Base-by-base conservation (phyloP, 176 grass and related monocot genomes). In the Raddia guianensis region DNA sequence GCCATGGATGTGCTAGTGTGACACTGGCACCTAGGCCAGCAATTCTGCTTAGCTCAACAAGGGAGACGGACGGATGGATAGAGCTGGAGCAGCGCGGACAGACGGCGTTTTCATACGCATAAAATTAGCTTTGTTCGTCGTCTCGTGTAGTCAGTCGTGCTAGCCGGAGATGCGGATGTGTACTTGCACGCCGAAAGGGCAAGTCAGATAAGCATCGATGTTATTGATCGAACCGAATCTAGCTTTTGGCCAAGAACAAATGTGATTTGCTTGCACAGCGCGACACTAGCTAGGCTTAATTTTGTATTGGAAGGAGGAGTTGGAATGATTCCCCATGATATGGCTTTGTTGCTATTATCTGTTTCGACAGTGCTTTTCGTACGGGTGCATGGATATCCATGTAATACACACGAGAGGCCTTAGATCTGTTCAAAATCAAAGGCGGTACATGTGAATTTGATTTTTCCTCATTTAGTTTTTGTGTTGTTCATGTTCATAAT, bases 11-110 rank as follows among this genome's bases (percentile, higher is more conserved):
- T 37, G 5, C 33, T 66, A 21, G 1, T 55, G 37, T 40, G 37
- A 0, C 37, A 16, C 13, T 68, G 37, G 9, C 37, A 4, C 68
- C 15, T 47, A 37, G 49, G 68, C 48, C 66, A 78, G 66, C 67
- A 71, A 34, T 62, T 60, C n/a, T 61, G 83, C 33, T 53, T 72
- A 46, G 44, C 16, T 44, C 54, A 18, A 65, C 59, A 45, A 12
- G 58, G 56, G 72, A 71, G 56, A 51, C 42, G 43, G 13, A 12
- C 10, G 4, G 14, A 49, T 52, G 47, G 61, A 71, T 1, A 18
- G 20, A 77, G 53, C 65, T 70, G 82, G 45, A 45, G n/a, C 16
- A 10, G n/a, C 16, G 6, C 18, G 13, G 82, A 63, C 7, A n/a
- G 49, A 33, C 59, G 33, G 12, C 50, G 61, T 19, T 56, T 65